Base-by-base conservation (phyloP, 257 asterid genomes). In the Phtheirospermum japonicum region DNA sequence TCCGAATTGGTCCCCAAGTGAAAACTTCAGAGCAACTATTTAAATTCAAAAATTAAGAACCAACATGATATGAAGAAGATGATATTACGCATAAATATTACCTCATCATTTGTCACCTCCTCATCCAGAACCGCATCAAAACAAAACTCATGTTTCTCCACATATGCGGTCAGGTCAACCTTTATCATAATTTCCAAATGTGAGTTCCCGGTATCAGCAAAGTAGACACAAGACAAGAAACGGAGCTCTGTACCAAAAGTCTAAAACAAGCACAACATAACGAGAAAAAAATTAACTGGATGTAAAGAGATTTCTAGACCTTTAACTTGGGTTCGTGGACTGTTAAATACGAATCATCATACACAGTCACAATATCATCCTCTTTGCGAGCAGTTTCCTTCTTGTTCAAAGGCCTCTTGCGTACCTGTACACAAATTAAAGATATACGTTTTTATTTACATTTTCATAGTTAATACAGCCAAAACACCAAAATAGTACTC, bases 151-250 rank as follows among this genome's bases (percentile, higher is more conserved):
- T 93, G 99, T 76, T 82, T 93, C 80, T 93, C 99, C 72, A 87
- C 94, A 52, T 93, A 93, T 49, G 97, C 97, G 63, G 99, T 93
- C 87, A 93, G 82, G 77, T 93, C 99, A 71, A 93, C 97, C 99
- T 93, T 72, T 78, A 64, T 40, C 54, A 73, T 31, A 17, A 67
- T 49, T 60, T 63, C 32, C 73, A 67, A 70, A 72, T 48, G 51
- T 74, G 57, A 85, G 77, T 70, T 65, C 65, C 63, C 60, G 64
- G 50, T n/a, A 39, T 52, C 61, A 53, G 17, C 34, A 33, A 63
- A 49, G 23, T 17, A 16, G 57, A 58, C 13, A 28, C 6, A 19
- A 30, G 19, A 65, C 13, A 54, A 60, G 32, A 66, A 54, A 59
- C 6, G 9, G 50, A 52, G 28, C 33, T 14, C 30, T 31, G 48